These are phyloP conservation scores for Aspergillus sparsus DNA, from an alignment of 495 filamentous ascomycete genomes.

Conservation along the genomic window DNA sequence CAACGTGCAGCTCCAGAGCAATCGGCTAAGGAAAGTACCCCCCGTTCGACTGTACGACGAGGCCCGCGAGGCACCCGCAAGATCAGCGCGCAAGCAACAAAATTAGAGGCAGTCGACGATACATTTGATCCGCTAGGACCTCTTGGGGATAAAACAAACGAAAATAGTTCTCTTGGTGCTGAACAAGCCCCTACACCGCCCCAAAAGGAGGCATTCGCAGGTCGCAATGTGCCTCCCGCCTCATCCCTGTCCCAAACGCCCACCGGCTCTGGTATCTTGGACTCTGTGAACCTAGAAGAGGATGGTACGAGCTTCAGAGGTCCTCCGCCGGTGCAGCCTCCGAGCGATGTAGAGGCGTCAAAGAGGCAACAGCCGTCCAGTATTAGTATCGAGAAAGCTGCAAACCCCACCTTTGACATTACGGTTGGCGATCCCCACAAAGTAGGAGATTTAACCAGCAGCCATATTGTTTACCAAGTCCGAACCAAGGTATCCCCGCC, in stretches of 20 bases:
- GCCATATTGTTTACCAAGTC: slow-evolving; percentile 96
- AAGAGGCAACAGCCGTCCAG: slow-evolving; percentile 73
- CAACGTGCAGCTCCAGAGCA: slow-evolving; percentile 39
- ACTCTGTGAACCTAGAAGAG: slow-evolving; percentile 63
- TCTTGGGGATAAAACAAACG: slow-evolving; percentile 60
- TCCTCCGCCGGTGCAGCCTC: slow-evolving; percentile 73
- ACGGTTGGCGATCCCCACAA: slow-evolving; percentile 95
- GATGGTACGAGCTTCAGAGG: slow-evolving; percentile 63
- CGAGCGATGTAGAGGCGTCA: slow-evolving; percentile 43
- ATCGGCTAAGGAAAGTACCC: slow-evolving; percentile 38
- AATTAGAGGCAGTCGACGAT: slow-evolving; percentile 85
- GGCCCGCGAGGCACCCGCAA: slow-evolving; percentile 65
- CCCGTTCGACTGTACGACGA: slow-evolving; percentile 52
- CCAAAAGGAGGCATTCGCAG: slow-evolving; percentile 73
- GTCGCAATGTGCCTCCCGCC: slow-evolving; percentile 58
- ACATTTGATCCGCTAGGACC: slow-evolving; percentile 92
- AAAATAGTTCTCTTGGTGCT: slow-evolving; percentile 37
- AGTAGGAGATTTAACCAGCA: slow-evolving; percentile 93
- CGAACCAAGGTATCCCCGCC: slow-evolving; percentile 71
- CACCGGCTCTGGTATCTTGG: slow-evolving; percentile 53
- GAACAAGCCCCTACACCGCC: slow-evolving; percentile 86
- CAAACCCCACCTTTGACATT: slow-evolving; percentile 89
- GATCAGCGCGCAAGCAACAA: slow-evolving; percentile 77
- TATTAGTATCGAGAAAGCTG: slow-evolving; percentile 83
- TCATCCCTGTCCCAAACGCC: slow-evolving; percentile 50